Conservation (phyloP, 1,284 basidiomycete genomes). For the Psilocybe mexicana region DNA sequence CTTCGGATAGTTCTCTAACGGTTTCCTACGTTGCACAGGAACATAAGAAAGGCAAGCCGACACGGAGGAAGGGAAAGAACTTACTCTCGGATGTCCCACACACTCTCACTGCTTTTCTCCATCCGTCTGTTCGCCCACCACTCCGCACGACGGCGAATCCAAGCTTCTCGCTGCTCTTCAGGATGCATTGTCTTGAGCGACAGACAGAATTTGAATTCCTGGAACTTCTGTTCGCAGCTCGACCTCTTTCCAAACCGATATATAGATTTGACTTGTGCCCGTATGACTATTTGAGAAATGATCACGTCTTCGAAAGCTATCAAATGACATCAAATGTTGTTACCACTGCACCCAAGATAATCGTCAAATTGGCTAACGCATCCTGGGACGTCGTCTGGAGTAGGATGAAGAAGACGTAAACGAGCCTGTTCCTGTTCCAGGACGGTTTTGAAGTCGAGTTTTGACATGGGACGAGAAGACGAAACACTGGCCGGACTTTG, state of each 20-base stretch:
- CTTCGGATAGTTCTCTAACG: constrained; percentile 34
- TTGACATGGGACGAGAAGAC: constrained; percentile 34
- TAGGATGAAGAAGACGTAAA: constrained; percentile 66
- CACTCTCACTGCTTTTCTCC: constrained; percentile 84
- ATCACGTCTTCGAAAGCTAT: neutral
- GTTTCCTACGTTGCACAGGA: constrained; percentile 27
- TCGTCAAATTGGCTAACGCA: constrained; percentile 81
- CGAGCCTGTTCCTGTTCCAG: constrained; percentile 68
- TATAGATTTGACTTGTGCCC: constrained; percentile 80
- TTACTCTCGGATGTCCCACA: constrained; percentile 88
- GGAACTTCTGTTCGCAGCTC: constrained; percentile 78
- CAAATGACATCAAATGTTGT: neutral
- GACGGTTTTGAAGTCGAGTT: constrained; percentile 49
- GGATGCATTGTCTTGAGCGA: constrained; percentile 77
- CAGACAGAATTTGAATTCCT: constrained; percentile 97
- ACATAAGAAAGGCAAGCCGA: neutral
- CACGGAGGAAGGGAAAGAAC: constrained; percentile 15
- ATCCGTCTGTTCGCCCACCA: constrained; percentile 86
- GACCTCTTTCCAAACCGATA: constrained; percentile 85
- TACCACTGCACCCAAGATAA: constrained; percentile 79
- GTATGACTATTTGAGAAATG: constrained; percentile 57
- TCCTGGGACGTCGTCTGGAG: constrained; percentile 75
- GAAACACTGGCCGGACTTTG: neutral
- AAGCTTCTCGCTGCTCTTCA: constrained; percentile 77
- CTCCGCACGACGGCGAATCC: constrained; percentile 86